These are phyloP conservation scores for Triangularia verruculosa DNA, from an alignment of 2,329 filamentous ascomycete species.

Conservation along the genomic window DNA sequence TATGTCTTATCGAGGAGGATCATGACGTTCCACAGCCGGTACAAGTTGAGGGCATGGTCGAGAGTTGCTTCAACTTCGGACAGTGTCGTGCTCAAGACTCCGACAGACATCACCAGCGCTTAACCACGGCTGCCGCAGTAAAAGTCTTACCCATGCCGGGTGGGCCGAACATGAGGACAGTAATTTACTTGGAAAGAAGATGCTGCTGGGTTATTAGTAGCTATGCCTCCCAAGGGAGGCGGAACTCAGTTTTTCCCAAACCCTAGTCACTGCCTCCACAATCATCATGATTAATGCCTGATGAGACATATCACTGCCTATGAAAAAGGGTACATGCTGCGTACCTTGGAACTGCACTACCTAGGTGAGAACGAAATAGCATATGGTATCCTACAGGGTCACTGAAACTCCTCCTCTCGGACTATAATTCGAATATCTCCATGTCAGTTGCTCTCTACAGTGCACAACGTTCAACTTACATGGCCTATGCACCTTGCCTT, in stretches of 20 bases:
- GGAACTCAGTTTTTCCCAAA: no score
- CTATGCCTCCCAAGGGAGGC: no score
- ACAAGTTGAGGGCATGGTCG: conserved; percentile 36
- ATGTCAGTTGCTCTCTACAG: background rate
- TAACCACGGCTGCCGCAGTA: conserved; percentile 40
- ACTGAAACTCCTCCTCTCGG: background rate
- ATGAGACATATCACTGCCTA: background rate
- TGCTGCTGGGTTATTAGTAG: no score
- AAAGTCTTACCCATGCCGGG: conserved; percentile 41
- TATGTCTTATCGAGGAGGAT: conserved; percentile 33
- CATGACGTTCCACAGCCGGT: conserved; percentile 42
- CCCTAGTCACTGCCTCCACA: no score
- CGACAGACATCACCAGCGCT: conserved; percentile 39
- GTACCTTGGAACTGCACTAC: background rate
- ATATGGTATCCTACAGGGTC: background rate
- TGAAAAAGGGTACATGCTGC: background rate
- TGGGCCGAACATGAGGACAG: conserved; percentile 37
- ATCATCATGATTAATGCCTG: no score
- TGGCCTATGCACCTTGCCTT: no score
- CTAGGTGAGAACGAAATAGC: background rate
- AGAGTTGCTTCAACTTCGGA: conserved; percentile 35
- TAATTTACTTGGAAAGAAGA: no score
- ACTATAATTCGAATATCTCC: background rate
- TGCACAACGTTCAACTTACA: background rate
- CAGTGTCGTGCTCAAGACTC: conserved; percentile 38